Percentiles rank a stretch among this genome's conserved stretches.
phyloP scores from a whole-genome alignment of 2,329 filamentous ascomycete genomes.

The Ophiocordyceps camponoti-leonardi region DNA sequence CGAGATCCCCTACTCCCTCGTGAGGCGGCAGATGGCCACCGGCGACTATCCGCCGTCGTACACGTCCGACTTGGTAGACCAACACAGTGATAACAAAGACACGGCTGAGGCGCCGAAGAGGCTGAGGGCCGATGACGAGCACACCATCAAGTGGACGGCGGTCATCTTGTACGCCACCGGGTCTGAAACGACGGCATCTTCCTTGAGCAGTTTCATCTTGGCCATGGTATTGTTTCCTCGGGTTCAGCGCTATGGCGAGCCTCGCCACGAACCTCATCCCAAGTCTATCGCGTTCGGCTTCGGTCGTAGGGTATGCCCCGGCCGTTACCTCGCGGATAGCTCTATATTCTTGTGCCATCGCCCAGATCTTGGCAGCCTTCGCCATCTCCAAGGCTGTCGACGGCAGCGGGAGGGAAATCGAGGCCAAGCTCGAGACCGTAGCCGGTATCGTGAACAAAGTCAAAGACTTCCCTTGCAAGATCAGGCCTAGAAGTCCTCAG shows the following conservation, averaged over 20 bases:
- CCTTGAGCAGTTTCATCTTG: constrained; percentile 17
- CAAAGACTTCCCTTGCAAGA: too few relatives aligned
- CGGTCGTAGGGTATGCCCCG: constrained; percentile 18
- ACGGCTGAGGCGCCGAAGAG: too few relatives aligned
- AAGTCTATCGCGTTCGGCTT: constrained; percentile 13
- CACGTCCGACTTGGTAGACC: background rate
- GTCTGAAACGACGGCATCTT: constrained; percentile 1
- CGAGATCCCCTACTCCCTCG: background rate
- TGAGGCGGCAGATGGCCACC: background rate
- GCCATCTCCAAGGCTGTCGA: too few relatives aligned
- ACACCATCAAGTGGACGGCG: constrained; percentile 1
- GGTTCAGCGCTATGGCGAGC: constrained; percentile 19
- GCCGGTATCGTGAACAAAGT: too few relatives aligned
- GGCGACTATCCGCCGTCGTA: background rate
- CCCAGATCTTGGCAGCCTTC: constrained; percentile 20
- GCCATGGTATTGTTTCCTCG: constrained; percentile 27
- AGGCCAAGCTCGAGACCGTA: too few relatives aligned
- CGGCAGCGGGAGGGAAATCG: too few relatives aligned
- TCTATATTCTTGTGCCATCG: constrained; percentile 16
- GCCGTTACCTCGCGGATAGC: constrained; percentile 13
- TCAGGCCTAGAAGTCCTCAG: too few relatives aligned
- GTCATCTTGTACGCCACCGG: constrained; percentile 4
- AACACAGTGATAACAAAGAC: background rate
- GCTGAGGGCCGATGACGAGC: background rate
- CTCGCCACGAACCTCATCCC: constrained; percentile 13